Percentiles rank a stretch among this genome's conserved stretches.
These are phyloP conservation scores for Albugo laibachii DNA, from an alignment of 352 stramenopile genomes.

Conservation along the genomic window DNA sequence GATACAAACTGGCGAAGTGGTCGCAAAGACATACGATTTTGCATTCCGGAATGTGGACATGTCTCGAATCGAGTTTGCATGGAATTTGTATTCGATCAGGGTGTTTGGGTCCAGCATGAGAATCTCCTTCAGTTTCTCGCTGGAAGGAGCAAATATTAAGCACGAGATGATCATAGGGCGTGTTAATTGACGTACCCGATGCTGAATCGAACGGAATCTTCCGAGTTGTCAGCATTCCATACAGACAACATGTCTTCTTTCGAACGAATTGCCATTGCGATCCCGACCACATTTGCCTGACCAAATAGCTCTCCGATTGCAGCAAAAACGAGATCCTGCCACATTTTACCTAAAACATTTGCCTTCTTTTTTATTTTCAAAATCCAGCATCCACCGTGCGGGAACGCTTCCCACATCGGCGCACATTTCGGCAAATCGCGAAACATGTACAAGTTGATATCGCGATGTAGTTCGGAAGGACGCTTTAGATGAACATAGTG, in stretches of 20 bases:
- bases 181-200: conserved; percentile 30
- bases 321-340: conserved; percentile 86
- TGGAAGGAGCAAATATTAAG: conserved; percentile 11
- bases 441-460: conserved; percentile 89
- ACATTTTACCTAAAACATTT: conserved; percentile 88
- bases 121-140: conserved; percentile 87
- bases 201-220: conserved; percentile 64
- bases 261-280: conserved; percentile 84
- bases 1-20: conserved; percentile 11
- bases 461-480: conserved; percentile 77
- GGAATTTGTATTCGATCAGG: conserved; percentile 90
- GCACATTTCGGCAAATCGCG: conserved; percentile 73
- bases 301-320: conserved; percentile 84
- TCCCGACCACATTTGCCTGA: conserved; percentile 81
- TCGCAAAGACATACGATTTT: conserved; percentile 82
- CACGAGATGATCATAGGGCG: background rate
- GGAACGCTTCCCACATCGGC: conserved; percentile 84
- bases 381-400: conserved; percentile 87
- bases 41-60: conserved; percentile 88
- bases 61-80: conserved; percentile 83
- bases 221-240: conserved; percentile 87
- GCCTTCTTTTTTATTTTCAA: conserved; percentile 90
- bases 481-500: conserved; percentile 89
- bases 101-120: conserved; percentile 87
- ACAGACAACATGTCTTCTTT: conserved; percentile 89